Evolutionary conservation across 805 yeast genomes (phyloP), one percentile per base, ranked within the genome.

Genomic region (Cyberlindnera mycetangii): DNA sequence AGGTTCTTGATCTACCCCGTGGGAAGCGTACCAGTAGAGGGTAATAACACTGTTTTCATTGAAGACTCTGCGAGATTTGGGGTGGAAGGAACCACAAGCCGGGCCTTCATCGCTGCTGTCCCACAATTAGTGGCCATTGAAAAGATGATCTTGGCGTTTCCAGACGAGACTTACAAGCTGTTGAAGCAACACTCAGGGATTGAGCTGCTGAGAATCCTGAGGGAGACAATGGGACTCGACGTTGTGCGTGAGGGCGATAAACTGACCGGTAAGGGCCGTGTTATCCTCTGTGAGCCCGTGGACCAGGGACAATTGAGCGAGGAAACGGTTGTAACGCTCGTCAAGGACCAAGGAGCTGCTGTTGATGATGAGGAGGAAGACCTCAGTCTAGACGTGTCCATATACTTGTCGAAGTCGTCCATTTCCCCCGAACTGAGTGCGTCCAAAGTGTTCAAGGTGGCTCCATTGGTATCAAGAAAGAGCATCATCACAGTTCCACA

Each of bases 241-340:
- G 17, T 53, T 4, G 37, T 54, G 4, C 52, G 52, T 33, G 57
- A 53, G 32, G 57, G 58, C 18, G 56, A 54, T 35, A 22, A 15
- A 12, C 38, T 41, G 37, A 51, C 28, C 22, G 37, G 44, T 14
- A 27, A 25, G 22, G 85, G 85, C 17, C 55, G 56, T 7, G 72
- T 87, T 3, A 53, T 76, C 4, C 71, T 81, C 19, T 78, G 89
- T 59, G 95, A 86, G 53, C 95, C 95, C 0, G 71, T 78, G 2
- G 78, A 75, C 33, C 95, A 86, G 58, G 96, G 96, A 1, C 51
- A 60, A 7, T 54, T 84, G 1, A 60, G 65, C 17, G 44, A 51
- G 2, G 60, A 63, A 1, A 81, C 92, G 0, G 67, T 67, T n/a
- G 64, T 87, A 3, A 73, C 81, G 3, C 62, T 85, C 24, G 74